Conservation (phyloP, 768 basidiomycete species). For the Trametes maxima region DNA sequence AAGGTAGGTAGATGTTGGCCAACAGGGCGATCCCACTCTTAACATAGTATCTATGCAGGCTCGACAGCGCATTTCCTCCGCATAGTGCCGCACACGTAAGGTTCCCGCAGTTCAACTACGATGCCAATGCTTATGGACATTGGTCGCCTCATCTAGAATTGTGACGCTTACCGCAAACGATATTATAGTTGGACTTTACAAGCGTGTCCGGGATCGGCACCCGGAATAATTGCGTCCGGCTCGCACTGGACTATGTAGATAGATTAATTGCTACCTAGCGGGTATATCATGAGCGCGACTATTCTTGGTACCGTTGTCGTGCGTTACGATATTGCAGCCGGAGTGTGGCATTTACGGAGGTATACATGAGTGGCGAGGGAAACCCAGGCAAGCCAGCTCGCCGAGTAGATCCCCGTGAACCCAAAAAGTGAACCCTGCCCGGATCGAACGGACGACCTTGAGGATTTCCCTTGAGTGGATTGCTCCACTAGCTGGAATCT, state of each 20-base stretch:
- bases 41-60: conserved; percentile 45
- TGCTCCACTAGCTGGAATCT: conserved; percentile 21
- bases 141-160: conserved; percentile 51
- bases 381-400: no score
- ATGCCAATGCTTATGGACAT: neutral
- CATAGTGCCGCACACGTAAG: conserved; percentile 90
- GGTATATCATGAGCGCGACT: no score
- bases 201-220: conserved; percentile 30
- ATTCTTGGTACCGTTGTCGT: no score
- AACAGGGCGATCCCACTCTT: neutral
- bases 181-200: conserved; percentile 70
- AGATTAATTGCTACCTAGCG: neutral
- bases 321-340: no score
- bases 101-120: conserved; percentile 8
- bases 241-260: neutral
- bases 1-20: conserved; percentile 50
- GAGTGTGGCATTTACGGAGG: no score
- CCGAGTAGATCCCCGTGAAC: no score
- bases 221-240: neutral
- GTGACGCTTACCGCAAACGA: conserved; percentile 91
- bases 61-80: conserved; percentile 92
- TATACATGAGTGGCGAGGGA: no score
- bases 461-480: conserved; percentile 16
- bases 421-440: conserved; percentile 28
- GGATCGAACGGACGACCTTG: conserved; percentile 30